Conservation (phyloP, 2,329 filamentous ascomycete species). For the Aureobasidium sp. region DNA sequence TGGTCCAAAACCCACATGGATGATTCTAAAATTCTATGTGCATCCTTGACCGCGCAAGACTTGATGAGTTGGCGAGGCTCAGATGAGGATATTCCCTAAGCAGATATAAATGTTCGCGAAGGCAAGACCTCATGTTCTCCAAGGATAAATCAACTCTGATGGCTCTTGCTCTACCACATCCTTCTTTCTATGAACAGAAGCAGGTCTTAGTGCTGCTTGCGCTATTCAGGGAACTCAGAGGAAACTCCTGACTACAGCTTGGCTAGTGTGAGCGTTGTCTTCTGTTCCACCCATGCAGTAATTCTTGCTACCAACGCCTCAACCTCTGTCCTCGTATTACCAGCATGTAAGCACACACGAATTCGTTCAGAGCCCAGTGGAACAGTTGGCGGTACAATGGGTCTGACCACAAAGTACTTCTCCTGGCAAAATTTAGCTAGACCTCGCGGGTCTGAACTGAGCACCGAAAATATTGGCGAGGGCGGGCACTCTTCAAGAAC, state of each 20-base stretch:
- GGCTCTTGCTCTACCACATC: neutral
- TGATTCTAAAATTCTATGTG: too few relatives aligned
- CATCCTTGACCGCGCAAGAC: neutral
- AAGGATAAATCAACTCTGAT: neutral
- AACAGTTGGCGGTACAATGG: slow-evolving; percentile 63
- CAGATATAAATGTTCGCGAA: neutral
- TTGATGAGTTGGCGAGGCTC: neutral
- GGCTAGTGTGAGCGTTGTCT: neutral
- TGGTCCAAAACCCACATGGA: too few relatives aligned
- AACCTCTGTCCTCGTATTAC: slow-evolving; percentile 53
- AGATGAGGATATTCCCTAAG: too few relatives aligned
- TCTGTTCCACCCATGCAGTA: slow-evolving; percentile 39
- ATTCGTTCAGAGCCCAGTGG: slow-evolving; percentile 57
- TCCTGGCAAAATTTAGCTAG: slow-evolving; percentile 55
- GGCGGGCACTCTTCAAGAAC: slow-evolving; percentile 35
- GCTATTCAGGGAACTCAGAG: too few relatives aligned
- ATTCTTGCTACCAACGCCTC: slow-evolving; percentile 46
- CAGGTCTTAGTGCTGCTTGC: neutral
- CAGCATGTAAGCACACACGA: slow-evolving; percentile 60
- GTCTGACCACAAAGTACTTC: slow-evolving; percentile 52
- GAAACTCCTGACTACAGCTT: neutral
- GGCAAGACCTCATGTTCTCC: neutral
- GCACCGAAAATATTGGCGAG: slow-evolving; percentile 59
- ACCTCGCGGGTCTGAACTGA: slow-evolving; percentile 51
- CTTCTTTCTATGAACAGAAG: neutral